Percentiles rank a stretch among this genome's conserved stretches.
These are phyloP conservation scores for Wallacemonas sp. DNA, from an alignment of 208 protist species.

Conservation along the genomic window DNA sequence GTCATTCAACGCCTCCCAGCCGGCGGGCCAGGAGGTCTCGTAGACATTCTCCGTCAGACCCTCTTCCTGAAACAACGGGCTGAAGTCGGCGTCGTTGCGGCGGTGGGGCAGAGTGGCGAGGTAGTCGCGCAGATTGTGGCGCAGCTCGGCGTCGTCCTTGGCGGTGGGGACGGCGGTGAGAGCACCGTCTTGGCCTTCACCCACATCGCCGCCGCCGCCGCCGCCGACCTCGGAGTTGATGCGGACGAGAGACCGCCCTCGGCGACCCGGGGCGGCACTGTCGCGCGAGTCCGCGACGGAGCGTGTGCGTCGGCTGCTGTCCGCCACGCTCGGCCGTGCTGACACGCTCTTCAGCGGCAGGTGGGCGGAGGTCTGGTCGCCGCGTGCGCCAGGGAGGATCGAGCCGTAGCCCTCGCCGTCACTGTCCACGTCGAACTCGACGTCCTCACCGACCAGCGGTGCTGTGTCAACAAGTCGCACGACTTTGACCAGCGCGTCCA, in stretches of 20 bases:
- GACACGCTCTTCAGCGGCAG: too few species aligned
- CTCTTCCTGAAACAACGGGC: not conserved
- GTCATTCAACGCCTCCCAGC: slow-evolving; percentile 62
- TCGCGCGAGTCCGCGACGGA: not conserved
- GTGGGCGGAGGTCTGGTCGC: not conserved
- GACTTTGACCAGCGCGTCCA: slow-evolving; percentile 32
- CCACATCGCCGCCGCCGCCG: too few species aligned
- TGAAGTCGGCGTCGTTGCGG: not conserved
- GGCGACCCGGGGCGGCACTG: not conserved
- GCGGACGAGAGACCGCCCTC: not conserved
- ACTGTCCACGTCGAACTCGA: slow-evolving; percentile 70
- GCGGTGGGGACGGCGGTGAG: too few species aligned
- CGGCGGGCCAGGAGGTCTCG: not conserved
- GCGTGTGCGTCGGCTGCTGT: not conserved
- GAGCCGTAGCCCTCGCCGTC: slow-evolving; percentile 84
- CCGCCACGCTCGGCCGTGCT: too few species aligned
- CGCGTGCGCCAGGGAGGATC: slow-evolving; percentile 47
- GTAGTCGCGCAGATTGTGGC: slow-evolving; percentile 75
- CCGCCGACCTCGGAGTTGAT: too few species aligned
- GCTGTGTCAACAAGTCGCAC: slow-evolving; percentile 59
- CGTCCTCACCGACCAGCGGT: slow-evolving; percentile 61
- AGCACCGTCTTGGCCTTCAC: too few species aligned
- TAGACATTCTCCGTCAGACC: not conserved
- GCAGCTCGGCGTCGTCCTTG: slow-evolving; percentile 28
- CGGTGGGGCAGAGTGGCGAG: slow-evolving; percentile 26